Evolutionary conservation across 331 rosid genomes (phyloP), one percentile per base, ranked within the genome.

Genomic region (Malus hybrid): DNA sequence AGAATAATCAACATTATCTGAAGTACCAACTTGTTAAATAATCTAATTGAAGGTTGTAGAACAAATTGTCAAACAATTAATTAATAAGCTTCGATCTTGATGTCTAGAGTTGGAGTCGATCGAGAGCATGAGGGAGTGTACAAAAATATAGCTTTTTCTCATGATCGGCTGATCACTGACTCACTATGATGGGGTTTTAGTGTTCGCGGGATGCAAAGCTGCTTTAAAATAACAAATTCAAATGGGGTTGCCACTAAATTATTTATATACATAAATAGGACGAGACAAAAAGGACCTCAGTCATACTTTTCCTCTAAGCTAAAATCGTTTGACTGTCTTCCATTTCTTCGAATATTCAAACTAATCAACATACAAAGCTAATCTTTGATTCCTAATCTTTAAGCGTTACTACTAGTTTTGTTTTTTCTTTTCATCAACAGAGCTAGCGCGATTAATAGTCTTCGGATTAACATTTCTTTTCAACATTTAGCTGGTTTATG

Each of bases 1-100:
- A 65, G 63, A 76, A 65, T 86, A 80, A 69, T 80, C 42, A 81
- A 89, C 73, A 79, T 89, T 89, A 91, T 91, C 94, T 66, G 27
- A 55, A 34, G 84, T 64, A 74, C 87, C 94, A 81, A 86, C 83
- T 88, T 87, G 88, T 69, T 29, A 57, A 32, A 65, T 66, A 76
- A 83, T 83, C 69, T 77, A 70, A 39, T 77, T 77, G 61, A 75
- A 64, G 52, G 72, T 34, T 78, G 73, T n/a, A n/a, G 65, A 61
- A 28, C 46, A 72, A 69, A 75, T 73, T 71, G 60, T 75, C 84
- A 88, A 82, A 63, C 70, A 82, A 75, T 73, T 22, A 67, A 13
- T 50, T 42, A 39, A 39, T 31, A 50, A 31, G 28, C 32, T 79
- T 22, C 16, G 22, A 77, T 62, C 54, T 61, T 55, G 57, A 80